phyloP scores from a whole-genome alignment of 108 stramenopile genomes.

The Fragilaria crotonensis region DNA sequence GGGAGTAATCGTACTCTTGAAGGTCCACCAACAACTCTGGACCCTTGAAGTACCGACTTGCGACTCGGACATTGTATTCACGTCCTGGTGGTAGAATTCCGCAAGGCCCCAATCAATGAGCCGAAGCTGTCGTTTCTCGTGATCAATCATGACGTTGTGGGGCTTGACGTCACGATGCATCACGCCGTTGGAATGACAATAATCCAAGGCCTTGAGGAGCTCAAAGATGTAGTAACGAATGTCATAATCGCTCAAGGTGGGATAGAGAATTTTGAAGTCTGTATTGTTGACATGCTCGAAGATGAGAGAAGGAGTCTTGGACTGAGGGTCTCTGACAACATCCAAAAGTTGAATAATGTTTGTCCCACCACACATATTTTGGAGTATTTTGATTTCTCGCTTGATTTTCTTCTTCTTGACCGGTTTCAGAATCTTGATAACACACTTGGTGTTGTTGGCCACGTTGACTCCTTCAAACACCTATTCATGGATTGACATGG shows the following conservation, averaged over 20 bases:
- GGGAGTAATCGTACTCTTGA: constrained; percentile 99
- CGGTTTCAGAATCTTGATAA: constrained; percentile 99
- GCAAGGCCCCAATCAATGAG: constrained; percentile 99
- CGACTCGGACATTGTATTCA: constrained; percentile 99
- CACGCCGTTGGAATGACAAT: constrained; percentile 99
- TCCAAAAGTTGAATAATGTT: constrained; percentile 99
- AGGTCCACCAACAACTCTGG: constrained; percentile 98
- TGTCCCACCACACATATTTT: constrained; percentile 99
- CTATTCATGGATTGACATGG: too few species aligned
- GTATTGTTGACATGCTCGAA: constrained; percentile 99
- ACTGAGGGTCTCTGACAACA: constrained; percentile 98
- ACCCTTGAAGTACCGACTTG: constrained; percentile 99
- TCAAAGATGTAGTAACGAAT: constrained; percentile 99
- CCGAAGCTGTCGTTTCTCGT: constrained; percentile 94
- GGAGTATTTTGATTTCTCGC: constrained; percentile 98
- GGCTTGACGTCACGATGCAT: constrained; percentile 99
- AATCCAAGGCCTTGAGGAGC: constrained; percentile 98
- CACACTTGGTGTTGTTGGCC: constrained; percentile 92
- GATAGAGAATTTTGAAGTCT: constrained; percentile 99
- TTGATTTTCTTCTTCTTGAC: constrained; percentile 99
- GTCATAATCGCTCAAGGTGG: constrained; percentile 96
- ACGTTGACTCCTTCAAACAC: constrained; percentile 98
- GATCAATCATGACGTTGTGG: constrained; percentile 99
- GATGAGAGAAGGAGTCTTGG: constrained; percentile 96
- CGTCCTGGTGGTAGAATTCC: constrained; percentile 99